Percentiles rank a stretch among this genome's conserved stretches.
Conservation (phyloP, 2,329 filamentous ascomycete genomes). For the Dactylellina cionopaga region DNA sequence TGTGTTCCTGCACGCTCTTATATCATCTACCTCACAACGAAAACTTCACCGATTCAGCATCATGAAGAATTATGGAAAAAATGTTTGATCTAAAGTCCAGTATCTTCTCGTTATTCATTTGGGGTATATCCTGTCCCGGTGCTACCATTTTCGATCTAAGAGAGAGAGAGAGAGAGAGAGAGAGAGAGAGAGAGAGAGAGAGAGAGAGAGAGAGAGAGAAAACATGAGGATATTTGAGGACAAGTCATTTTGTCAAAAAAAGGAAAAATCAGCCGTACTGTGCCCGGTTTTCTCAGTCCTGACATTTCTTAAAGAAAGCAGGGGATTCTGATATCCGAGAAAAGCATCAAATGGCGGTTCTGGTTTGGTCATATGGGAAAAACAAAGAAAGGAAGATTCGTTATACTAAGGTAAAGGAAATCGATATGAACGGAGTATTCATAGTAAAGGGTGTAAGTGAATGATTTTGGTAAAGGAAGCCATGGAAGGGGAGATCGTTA, state of each 20-base stretch:
- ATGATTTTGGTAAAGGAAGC: slow-evolving; percentile 1
- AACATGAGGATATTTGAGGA: background rate
- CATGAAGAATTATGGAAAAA: too few relatives aligned
- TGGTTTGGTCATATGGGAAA: background rate
- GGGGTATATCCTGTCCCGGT: slow-evolving; percentile 50
- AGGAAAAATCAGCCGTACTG: slow-evolving; percentile 17
- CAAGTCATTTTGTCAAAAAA: slow-evolving; percentile 7
- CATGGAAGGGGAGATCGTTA: slow-evolving; percentile 16
- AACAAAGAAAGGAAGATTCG: slow-evolving; percentile 1
- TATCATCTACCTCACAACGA: too few relatives aligned
- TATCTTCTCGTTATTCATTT: slow-evolving; percentile 28
- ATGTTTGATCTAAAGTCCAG: slow-evolving; percentile 23
- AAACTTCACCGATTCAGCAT: too few relatives aligned
- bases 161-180: slow-evolving; percentile 2
- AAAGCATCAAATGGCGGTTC: slow-evolving; percentile 6
- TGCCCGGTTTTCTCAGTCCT: slow-evolving; percentile 12
- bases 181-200: background rate
- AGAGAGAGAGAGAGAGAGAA: background rate
- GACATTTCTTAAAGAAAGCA: slow-evolving; percentile 19
- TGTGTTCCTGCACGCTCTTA: slow-evolving; percentile 4
- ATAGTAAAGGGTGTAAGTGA: background rate
- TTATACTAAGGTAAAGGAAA: slow-evolving; percentile 21
- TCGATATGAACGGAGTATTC: slow-evolving; percentile 31
- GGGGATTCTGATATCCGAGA: slow-evolving; percentile 8
- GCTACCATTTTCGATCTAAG: slow-evolving; percentile 48